Percentiles rank a stretch among this genome's conserved stretches.
phyloP scores from a whole-genome alignment of 148 eudicot species.

The Chenopodium formosanum region DNA sequence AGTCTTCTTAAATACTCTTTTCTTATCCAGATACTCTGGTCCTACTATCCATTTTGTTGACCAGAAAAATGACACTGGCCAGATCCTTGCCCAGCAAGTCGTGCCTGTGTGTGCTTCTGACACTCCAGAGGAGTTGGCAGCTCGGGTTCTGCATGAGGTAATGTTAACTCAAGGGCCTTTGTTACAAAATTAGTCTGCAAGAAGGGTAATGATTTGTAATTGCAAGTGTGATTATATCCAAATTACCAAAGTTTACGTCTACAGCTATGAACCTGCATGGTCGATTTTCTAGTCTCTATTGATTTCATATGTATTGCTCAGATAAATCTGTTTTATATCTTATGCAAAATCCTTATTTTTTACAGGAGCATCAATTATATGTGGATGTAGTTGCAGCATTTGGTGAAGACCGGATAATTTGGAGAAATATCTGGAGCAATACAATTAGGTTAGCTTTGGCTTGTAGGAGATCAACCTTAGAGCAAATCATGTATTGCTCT shows the following conservation, averaged over 20 bases:
- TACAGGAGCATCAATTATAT: constrained; percentile 74
- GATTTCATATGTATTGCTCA: neutral
- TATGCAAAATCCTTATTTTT: neutral
- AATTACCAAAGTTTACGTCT: neutral
- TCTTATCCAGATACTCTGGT: constrained; percentile 60
- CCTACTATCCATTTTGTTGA: constrained; percentile 82
- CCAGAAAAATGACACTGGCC: constrained; percentile 87
- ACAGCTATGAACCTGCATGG: neutral
- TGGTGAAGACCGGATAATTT: constrained; percentile 69
- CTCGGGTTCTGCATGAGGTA: constrained; percentile 85
- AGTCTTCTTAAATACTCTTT: neutral
- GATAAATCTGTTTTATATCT: too few species aligned
- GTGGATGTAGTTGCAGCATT: constrained; percentile 74
- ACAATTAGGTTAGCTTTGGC: constrained; percentile 29
- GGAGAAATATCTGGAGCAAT: constrained; percentile 65
- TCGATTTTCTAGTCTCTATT: neutral
- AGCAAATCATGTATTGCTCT: neutral
- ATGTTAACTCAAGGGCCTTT: neutral
- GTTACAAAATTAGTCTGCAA: neutral
- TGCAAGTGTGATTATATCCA: neutral
- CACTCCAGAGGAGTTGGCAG: constrained; percentile 71
- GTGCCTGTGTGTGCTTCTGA: constrained; percentile 73
- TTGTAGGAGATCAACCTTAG: neutral
- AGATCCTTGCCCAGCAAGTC: constrained; percentile 74
- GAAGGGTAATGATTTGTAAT: neutral